phyloP scores from a whole-genome alignment of 441 rosid species.

The Erysimum cheiri region DNA sequence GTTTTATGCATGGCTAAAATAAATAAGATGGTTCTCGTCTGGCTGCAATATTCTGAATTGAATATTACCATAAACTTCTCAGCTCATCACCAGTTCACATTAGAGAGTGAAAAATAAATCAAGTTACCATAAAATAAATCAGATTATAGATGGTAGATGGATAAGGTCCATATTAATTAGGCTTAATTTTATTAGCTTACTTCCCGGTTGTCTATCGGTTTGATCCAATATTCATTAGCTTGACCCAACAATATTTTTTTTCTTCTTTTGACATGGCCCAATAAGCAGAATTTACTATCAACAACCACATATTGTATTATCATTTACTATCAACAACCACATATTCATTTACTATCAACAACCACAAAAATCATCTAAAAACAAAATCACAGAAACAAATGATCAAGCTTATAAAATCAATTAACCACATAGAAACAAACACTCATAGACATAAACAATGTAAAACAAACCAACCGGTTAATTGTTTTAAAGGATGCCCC shows the following conservation, averaged over 20 bases:
- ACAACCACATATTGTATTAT: no score
- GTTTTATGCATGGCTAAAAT: no score
- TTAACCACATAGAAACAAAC: no score
- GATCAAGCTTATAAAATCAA: no score
- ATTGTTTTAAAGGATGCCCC: no score
- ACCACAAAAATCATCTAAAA: background rate
- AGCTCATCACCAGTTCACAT: background rate
- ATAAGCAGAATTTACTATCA: no score
- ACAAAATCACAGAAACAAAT: background rate
- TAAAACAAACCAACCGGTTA: no score
- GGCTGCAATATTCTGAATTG: background rate
- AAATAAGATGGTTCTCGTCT: no score
- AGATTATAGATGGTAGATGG: background rate
- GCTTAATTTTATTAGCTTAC: conserved; percentile 1
- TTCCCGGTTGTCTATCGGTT: background rate
- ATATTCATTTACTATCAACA: no score
- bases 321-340: no score
- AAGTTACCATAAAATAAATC: background rate
- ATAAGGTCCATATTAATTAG: background rate
- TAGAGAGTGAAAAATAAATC: background rate
- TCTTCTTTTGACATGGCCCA: no score
- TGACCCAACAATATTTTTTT: background rate
- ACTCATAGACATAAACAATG: no score
- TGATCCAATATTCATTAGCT: background rate
- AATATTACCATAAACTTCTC: background rate